Conservation (phyloP, 345 rosid species). For the Eutrema japonicum region DNA sequence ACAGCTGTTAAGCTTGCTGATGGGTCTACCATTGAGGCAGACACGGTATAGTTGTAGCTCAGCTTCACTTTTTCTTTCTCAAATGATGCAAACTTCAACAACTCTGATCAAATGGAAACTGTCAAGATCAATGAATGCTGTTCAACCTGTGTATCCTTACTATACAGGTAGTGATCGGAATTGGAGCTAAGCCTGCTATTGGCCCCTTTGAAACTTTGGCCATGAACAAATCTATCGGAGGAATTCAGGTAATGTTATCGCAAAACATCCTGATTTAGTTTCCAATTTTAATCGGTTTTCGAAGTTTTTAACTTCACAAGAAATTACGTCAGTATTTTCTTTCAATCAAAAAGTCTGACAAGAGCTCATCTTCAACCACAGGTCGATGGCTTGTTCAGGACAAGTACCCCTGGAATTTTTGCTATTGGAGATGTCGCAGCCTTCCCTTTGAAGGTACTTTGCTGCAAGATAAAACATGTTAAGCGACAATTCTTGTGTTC, state of each 20-base stretch:
- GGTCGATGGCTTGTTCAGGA: slow-evolving; percentile 89
- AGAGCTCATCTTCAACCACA: slow-evolving; percentile 43
- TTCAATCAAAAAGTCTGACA: slow-evolving; percentile 17
- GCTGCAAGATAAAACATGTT: slow-evolving; percentile 29
- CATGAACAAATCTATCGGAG: slow-evolving; percentile 69
- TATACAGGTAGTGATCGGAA: slow-evolving; percentile 77
- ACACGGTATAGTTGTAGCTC: slow-evolving; percentile 52
- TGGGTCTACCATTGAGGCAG: slow-evolving; percentile 86
- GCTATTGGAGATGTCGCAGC: slow-evolving; percentile 99
- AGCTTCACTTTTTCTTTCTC: slow-evolving; percentile 28
- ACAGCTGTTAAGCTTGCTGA: slow-evolving; percentile 78
- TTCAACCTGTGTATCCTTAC: slow-evolving; percentile 14
- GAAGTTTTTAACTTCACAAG: neutral
- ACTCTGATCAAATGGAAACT: slow-evolving; percentile 26
- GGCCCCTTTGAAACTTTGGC: slow-evolving; percentile 74
- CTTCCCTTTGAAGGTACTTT: slow-evolving; percentile 82
- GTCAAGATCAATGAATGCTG: slow-evolving; percentile 11
- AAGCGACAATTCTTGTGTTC: slow-evolving; percentile 14
- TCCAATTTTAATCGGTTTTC: slow-evolving; percentile 16
- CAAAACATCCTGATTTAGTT: neutral
- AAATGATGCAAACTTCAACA: slow-evolving; percentile 7
- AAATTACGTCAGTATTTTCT: neutral
- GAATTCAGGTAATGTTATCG: slow-evolving; percentile 67
- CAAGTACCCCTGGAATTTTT: slow-evolving; percentile 85
- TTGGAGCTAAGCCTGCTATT: slow-evolving; percentile 90